Evolutionary conservation across 257 asterid genomes (phyloP), one percentile per base, ranked within the genome.

Genomic region (Cruciata laevipes): DNA sequence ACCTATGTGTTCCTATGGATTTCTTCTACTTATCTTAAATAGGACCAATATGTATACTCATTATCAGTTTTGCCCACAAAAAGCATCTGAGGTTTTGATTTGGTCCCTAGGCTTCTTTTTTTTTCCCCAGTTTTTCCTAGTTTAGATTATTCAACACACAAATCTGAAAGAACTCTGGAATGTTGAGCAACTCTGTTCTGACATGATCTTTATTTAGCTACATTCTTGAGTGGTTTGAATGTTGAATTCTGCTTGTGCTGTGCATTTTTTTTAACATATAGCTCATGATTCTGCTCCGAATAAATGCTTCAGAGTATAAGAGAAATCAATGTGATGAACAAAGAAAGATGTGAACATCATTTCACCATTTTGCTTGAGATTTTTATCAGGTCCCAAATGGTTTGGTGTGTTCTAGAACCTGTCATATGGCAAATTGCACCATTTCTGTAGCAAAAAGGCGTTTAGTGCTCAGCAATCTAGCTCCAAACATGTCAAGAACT

Each of bases 1-100:
- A 86, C 95, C 86, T 93, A 88, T 81, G 77, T 86, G 71, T 71
- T 93, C 75, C 86, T 93, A 37, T 88, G 99, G 99, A 82, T 85
- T 74, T 84, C 97, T 68, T 90, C 99, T 68, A 94, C 97, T 47
- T 91, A 91, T 72, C 96, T 91, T 65, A 82, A 73, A 76, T 91
- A 81, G 80, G 40, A 42, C 63, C 57, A 33, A 33, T 60, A 70
- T 69, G 40, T 47, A 60, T 38, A n/a, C 63, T 53, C 24, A 52
- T 53, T 75, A 68, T 65, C 85, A 72, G 77, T 78, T 83, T 87
- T 82, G 86, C 58, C 18, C 60, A 44, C 75, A 55, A 56, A 66
- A 74, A 74, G 51, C 53, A 64, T 53, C 27, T 65, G 56, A 73
- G 75, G 60, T 74, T 65, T 63, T 20, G 30, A 37, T 58, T 40